phyloP scores from a whole-genome alignment of 2,329 filamentous ascomycete species.

The Arthroderma sp. region DNA sequence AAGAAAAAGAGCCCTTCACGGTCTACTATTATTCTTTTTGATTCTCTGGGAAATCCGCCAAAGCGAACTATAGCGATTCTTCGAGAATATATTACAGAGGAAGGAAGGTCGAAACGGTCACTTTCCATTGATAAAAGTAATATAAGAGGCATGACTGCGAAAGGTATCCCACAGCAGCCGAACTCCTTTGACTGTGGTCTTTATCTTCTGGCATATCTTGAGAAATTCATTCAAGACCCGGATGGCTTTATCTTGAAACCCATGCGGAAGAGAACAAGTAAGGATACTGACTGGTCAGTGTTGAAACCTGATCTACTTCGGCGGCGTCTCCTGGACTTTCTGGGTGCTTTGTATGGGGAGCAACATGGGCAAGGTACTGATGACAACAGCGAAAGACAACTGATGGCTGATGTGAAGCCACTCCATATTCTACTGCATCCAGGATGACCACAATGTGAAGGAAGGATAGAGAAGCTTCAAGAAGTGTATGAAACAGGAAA shows the following conservation, averaged over 20 bases:
- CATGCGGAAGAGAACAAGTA: not conserved
- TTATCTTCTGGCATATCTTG: slow-evolving; percentile 1
- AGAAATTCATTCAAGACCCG: slow-evolving; percentile 1
- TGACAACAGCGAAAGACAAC: too few relatives aligned
- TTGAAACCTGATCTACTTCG: not conserved
- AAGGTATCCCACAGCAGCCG: not conserved
- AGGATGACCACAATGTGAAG: too few relatives aligned
- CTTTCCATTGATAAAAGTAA: not conserved
- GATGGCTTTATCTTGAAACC: not conserved
- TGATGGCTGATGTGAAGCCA: too few relatives aligned
- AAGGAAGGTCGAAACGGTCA: not conserved
- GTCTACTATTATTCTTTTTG: not conserved
- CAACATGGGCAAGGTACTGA: too few relatives aligned
- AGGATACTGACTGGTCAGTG: not conserved
- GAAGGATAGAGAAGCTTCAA: too few relatives aligned
- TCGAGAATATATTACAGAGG: not conserved
- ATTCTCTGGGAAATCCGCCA: not conserved
- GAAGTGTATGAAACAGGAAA: too few relatives aligned
- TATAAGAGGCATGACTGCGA: not conserved
- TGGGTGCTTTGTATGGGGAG: too few relatives aligned
- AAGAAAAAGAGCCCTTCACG: not conserved
- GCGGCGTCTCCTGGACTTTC: not conserved
- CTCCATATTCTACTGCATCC: too few relatives aligned
- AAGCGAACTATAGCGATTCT: not conserved
- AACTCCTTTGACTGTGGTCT: not conserved